Percentiles rank a stretch among this genome's conserved stretches.
phyloP scores from a whole-genome alignment of 257 asterid genomes.

The Henckelia pumila region DNA sequence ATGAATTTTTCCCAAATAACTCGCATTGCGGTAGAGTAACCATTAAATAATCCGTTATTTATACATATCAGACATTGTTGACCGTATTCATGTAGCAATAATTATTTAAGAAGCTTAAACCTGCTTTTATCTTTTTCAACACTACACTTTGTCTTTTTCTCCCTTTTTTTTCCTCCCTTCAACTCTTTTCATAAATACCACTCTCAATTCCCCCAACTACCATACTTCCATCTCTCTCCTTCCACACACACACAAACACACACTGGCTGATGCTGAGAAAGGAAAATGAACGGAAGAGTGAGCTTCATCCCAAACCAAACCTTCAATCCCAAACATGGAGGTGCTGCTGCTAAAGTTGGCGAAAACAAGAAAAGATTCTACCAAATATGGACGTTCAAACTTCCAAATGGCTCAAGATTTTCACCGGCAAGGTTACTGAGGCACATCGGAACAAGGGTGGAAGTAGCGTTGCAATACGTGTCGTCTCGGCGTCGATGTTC shows the following conservation, averaged over 20 bases:
- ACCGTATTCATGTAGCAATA: background rate
- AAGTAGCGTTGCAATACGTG: constrained; percentile 36
- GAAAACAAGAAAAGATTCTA: constrained; percentile 33
- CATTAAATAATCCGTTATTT: too few relatives aligned
- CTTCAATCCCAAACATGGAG: constrained; percentile 19
- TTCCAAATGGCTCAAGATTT: constrained; percentile 36
- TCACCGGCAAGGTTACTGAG: constrained; percentile 47
- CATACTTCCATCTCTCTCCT: constrained; percentile 25
- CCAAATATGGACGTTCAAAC: constrained; percentile 36
- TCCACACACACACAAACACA: constrained; percentile 17
- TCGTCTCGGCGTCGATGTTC: constrained; percentile 28
- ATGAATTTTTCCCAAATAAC: too few relatives aligned
- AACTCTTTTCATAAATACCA: constrained; percentile 39
- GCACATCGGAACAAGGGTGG: constrained; percentile 57
- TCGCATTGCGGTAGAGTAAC: background rate
- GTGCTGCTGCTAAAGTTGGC: constrained; percentile 21
- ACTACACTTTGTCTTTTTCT: constrained; percentile 9
- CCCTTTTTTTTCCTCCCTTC: constrained; percentile 5
- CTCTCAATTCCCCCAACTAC: constrained; percentile 26
- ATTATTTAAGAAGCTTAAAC: constrained; percentile 20
- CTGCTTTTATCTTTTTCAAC: constrained; percentile 13
- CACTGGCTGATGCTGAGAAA: constrained; percentile 24
- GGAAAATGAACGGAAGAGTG: constrained; percentile 44
- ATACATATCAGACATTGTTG: background rate
- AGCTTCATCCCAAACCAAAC: constrained; percentile 46